Base-by-base conservation (phyloP, 768 basidiomycete genomes). In the Auriscalpium vulgare region DNA sequence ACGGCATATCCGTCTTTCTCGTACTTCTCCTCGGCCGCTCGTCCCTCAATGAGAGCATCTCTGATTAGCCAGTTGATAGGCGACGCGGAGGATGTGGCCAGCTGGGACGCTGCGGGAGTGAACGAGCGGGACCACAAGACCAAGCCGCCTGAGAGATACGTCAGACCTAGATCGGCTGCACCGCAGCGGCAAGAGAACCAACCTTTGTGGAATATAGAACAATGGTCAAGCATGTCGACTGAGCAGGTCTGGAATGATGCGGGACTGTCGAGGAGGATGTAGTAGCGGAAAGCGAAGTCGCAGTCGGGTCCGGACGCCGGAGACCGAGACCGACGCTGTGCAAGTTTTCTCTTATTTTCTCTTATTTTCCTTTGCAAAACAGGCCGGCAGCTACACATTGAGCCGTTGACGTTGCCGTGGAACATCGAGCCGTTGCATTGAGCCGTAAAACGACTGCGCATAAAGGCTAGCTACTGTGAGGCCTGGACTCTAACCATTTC, bases 41-140 rank as follows among this genome's bases (percentile, higher is more conserved):
- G 81, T 29, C 93, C 91, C 66, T 97, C 94, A 64, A 97, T 95
- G 54, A 98, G 79, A 4, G 91, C 91, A 60, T 94, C 91, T 44
- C 87, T 84, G 62, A 95, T 85, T 65, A 95, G 84, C 23, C 87
- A 82, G 72, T 94, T 94, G 54, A 95, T 83, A 3, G 92, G 93
- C 1, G 89, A 92, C 13, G 85, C 75, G 2, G 87, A 74, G 17
- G 88, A 86, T 44, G 81, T 76, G 34, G 84, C 81, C 40, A 90
- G 73, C 11, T 83, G 76, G 6, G 82, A 78, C 47, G 89, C 88
- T 19, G 88, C 83, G 5, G 95, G 94, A 0, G 94, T 95, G 73
- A 95, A 97, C 2, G 95, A 94, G 50, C 87, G 83, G 23, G 91
- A 92, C 94, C 94, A 98, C 37, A 98, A 79, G 37, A 98, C 87